These are phyloP conservation scores for Scleromitrula shiraiana DNA, from an alignment of 2,329 filamentous ascomycete species.

Conservation along the genomic window DNA sequence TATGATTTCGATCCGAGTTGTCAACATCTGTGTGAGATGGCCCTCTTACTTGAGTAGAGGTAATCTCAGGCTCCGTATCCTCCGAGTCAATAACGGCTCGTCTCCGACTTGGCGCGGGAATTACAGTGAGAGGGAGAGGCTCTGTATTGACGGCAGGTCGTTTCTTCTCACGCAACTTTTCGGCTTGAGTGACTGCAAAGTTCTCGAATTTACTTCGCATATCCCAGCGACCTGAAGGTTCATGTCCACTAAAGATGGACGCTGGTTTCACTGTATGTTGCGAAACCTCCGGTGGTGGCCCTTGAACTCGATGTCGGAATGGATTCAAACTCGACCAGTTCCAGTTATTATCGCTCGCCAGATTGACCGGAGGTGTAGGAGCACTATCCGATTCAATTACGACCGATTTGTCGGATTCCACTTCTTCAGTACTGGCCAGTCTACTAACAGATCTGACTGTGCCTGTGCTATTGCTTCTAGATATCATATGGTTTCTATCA, in stretches of 20 bases:
- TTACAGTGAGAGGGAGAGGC: slow-evolving; percentile 49
- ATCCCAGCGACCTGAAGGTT: slow-evolving; percentile 41
- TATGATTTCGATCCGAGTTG: slow-evolving; percentile 7
- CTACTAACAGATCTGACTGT: slow-evolving; percentile 16
- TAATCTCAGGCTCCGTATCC: slow-evolving; percentile 30
- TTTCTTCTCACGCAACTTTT: slow-evolving; percentile 49
- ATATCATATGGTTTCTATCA: slow-evolving; percentile 6
- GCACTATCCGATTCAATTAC: slow-evolving; percentile 19
- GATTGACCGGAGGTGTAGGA: slow-evolving; percentile 4
- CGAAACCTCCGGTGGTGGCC: slow-evolving; percentile 27
- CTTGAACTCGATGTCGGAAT: slow-evolving; percentile 22
- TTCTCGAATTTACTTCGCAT: slow-evolving; percentile 49
- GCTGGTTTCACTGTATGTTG: slow-evolving; percentile 20
- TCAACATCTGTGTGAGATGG: not conserved
- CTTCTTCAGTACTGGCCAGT: slow-evolving; percentile 1
- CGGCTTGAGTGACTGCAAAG: slow-evolving; percentile 53
- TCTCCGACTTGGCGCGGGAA: slow-evolving; percentile 52
- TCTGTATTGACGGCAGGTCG: slow-evolving; percentile 46
- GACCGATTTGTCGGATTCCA: slow-evolving; percentile 14
- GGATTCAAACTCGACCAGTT: slow-evolving; percentile 24
- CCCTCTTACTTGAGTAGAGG: not conserved
- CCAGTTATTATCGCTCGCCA: slow-evolving; percentile 8
- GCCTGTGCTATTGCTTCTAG: slow-evolving; percentile 23
- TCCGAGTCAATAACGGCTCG: slow-evolving; percentile 49
- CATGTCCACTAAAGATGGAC: slow-evolving; percentile 15